Evolutionary conservation across 2,329 filamentous ascomycete genomes (phyloP), one percentile per base, ranked within the genome.

Genomic region (Pseudogymnoascus sp.): DNA sequence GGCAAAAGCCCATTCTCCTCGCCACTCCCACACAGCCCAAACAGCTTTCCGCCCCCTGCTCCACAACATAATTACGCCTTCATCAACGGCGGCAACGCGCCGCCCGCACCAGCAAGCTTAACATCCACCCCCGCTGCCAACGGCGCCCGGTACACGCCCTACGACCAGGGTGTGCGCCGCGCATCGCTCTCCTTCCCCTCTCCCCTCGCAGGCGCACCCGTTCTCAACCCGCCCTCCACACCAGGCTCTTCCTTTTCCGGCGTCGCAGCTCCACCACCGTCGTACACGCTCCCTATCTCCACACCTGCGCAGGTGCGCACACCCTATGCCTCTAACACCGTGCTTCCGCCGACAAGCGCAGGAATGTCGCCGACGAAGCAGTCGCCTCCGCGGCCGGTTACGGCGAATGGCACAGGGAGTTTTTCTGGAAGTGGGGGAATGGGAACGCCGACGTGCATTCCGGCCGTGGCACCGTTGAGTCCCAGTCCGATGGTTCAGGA

Each of bases 401-500:
- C 66, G 29, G 68, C 70, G 2, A 72, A 72, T 66, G 68, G 69
- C 5, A 21, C 50, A 7, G 38, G 31, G 42, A 70, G 63, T 44
- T 66, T 71, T 61, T 67, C 66, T 1, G 65, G 65, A 2, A 61
- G 31, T 21, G 33, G 3, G 3, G 31, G 24, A 3, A 38, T 53
- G 38, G 66, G 63, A 14, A 74, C 71, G 8, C 72, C 73, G 6
- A 76, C 81, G 0, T 78, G 86, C 24, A 74, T 88, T 2, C 86
- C 85, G 4, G 85, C 85, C 0, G 73, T 80, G 1, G 79, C 83
- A 42, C 77, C 82, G 1, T 71, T 89, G 59, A 81, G 83, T 8
- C 86, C 86, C 0, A 83, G 80, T 44, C 80, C 82, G 1, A 79
- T 79, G 13, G 77, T 81, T 63, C 81, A 82, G 67, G 84, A 85